Evolutionary conservation across 352 stramenopile genomes (phyloP).

Genomic region (Phytopythium sindhum): DNA sequence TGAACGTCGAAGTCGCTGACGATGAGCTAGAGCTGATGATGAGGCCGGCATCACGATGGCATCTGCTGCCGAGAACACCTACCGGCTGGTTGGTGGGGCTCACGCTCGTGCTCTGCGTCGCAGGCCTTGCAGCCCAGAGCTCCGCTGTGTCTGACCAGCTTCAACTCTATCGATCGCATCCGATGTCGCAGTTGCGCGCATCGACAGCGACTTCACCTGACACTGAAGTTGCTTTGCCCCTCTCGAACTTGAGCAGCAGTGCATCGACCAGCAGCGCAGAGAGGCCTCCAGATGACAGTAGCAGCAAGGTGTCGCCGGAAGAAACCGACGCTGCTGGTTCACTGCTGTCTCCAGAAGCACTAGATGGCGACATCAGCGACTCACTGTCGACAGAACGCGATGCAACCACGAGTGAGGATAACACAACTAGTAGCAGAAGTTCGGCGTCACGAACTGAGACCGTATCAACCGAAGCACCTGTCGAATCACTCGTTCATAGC

Average conservation of each 20-base stretch:
- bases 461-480: neutral
- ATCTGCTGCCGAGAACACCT: neutral
- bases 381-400: neutral
- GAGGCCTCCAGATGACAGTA: neutral
- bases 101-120: constrained; percentile 1
- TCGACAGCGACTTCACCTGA: neutral
- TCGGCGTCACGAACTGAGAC: neutral
- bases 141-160: neutral
- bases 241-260: neutral
- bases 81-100: neutral
- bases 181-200: neutral
- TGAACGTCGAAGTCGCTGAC: neutral
- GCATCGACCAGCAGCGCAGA: neutral
- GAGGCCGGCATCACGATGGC: neutral
- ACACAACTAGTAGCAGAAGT: neutral
- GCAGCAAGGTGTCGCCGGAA: neutral
- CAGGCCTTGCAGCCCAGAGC: neutral
- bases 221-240: neutral
- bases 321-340: neutral
- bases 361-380: neutral
- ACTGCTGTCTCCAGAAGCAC: neutral
- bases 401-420: neutral
- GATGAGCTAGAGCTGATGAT: neutral
- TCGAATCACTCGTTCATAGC: neutral
- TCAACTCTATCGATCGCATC: neutral